Percentiles rank a stretch among this genome's conserved stretches.
These are phyloP conservation scores for Parathielavia appendiculata DNA, from an alignment of 495 filamentous ascomycete species.

Conservation along the genomic window DNA sequence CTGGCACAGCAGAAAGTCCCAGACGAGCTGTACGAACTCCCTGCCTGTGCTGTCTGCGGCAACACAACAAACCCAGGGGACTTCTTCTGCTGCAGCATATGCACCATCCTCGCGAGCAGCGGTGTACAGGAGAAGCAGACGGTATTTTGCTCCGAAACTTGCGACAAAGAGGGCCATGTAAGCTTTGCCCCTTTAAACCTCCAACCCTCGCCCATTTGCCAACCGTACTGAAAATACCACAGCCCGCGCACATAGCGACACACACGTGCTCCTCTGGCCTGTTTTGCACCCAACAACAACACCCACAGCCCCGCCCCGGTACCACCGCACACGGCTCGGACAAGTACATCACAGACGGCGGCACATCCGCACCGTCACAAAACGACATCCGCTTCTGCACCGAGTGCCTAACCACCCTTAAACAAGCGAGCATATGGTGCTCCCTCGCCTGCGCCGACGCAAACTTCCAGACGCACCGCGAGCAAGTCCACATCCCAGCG, in stretches of 20 bases:
- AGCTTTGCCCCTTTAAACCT: constrained; percentile 12
- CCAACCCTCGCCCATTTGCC: not conserved
- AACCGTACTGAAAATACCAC: not conserved
- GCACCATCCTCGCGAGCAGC: constrained; percentile 33
- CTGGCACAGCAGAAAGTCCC: constrained; percentile 23
- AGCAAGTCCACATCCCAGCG: constrained; percentile 35
- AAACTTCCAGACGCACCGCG: constrained; percentile 41
- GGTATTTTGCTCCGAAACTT: constrained; percentile 44
- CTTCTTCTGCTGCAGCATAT: constrained; percentile 38
- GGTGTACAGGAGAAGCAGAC: constrained; percentile 24
- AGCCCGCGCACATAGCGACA: constrained; percentile 21
- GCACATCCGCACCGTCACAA: no score
- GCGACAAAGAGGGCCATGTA: constrained; percentile 40
- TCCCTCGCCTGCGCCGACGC: constrained; percentile 35
- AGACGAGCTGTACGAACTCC: constrained; percentile 32
- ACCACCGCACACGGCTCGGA: not conserved
- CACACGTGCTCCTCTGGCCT: constrained; percentile 27
- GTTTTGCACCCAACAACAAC: constrained; percentile 18
- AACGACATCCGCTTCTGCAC: constrained; percentile 31
- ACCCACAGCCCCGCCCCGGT: not conserved
- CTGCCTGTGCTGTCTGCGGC: constrained; percentile 37
- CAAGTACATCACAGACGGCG: no score
- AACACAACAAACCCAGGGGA: constrained; percentile 25
- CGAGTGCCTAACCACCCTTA: constrained; percentile 37
- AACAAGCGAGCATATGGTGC: constrained; percentile 37